Evolutionary conservation across 768 basidiomycete species (phyloP), one percentile per base, ranked within the genome.

Genomic region (Suillus lakei): DNA sequence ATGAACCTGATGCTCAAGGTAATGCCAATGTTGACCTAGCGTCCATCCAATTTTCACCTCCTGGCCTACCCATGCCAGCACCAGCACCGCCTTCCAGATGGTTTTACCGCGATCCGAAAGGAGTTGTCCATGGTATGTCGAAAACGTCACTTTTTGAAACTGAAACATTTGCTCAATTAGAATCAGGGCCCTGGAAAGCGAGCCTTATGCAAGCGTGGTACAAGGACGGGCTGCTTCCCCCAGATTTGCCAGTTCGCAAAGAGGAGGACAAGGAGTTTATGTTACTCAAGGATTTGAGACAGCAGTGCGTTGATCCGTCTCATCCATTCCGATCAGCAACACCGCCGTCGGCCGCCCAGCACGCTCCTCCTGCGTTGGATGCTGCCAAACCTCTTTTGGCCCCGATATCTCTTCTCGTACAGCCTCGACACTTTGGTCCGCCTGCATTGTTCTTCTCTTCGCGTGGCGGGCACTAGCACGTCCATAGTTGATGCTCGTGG

Each of bases 131-230:
- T 77, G 93, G 93, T 92, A 68, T 72, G 87, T 76, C 30, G 6
- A 28, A n/a, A 21, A 56, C 46, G 41, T 64, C 38, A 50, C 26
- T 36, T 50, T 51, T 58, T 36, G 34, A 12, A 21, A 44, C 66
- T 50, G 48, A 28, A 50, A 30, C 54, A 9, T 4, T 13, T 63
- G 60, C 71, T 71, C 61, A 70, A 53, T 43, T 26, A 28, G 54
- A 54, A 59, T 18, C 65, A 94, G 93, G 93, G 41, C 93, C 93
- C 26, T 95, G 93, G 93, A 92, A 91, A 72, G 83, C 91, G n/a
- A 85, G 88, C 28, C 81, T 94, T 54, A 95, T 95, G 93, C 92
- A 95, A 72, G 85, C 88, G 5, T 95, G 93, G 93, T 93, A 91
- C 72, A 91, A 90, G 71, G 93, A 95, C 66, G 91, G 91, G 10